These are phyloP conservation scores for Mucor irregularis DNA, from an alignment of 371 early-diverging fungal species.

Conservation along the genomic window DNA sequence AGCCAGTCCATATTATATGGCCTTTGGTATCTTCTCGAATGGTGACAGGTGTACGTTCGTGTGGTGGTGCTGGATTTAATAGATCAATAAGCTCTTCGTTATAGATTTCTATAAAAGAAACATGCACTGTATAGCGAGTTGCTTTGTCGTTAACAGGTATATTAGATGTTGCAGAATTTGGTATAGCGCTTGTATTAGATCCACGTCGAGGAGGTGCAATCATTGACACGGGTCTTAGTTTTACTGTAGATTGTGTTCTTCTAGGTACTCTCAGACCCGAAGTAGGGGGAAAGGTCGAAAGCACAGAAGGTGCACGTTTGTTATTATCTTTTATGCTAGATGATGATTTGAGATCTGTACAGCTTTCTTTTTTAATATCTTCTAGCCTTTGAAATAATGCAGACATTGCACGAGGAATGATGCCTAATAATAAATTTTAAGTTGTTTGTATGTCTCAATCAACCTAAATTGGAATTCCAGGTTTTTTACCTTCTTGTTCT, in stretches of 20 bases:
- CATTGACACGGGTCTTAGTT: conserved; percentile 39
- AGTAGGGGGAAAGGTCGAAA: conserved; percentile 6
- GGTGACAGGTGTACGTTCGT: conserved; percentile 65
- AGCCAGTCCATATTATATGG: conserved; percentile 87
- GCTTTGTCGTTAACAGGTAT: conserved; percentile 12
- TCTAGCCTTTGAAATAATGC: conserved; percentile 65
- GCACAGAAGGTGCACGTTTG: conserved; percentile 6
- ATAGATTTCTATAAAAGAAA: conserved; percentile 93
- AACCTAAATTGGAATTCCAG: background rate
- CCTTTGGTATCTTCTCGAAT: conserved; percentile 94
- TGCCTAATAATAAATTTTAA: conserved; percentile 51
- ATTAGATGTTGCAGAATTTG: background rate
- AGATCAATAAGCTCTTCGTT: conserved; percentile 97
- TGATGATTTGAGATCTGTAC: conserved; percentile 1
- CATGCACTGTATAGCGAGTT: conserved; percentile 50
- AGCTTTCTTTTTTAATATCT: conserved; percentile 24
- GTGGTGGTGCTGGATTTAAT: conserved; percentile 57
- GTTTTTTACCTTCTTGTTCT: conserved; percentile 47
- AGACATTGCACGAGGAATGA: conserved; percentile 88
- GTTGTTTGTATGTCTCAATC: background rate
- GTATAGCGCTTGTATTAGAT: conserved; percentile 10
- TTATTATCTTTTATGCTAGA: background rate
- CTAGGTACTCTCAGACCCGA: conserved; percentile 26
- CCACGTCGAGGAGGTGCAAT: conserved; percentile 27
- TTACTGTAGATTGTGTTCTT: conserved; percentile 20